Conservation (phyloP, 2,329 filamentous ascomycete genomes). For the Botryotinia convoluta region DNA sequence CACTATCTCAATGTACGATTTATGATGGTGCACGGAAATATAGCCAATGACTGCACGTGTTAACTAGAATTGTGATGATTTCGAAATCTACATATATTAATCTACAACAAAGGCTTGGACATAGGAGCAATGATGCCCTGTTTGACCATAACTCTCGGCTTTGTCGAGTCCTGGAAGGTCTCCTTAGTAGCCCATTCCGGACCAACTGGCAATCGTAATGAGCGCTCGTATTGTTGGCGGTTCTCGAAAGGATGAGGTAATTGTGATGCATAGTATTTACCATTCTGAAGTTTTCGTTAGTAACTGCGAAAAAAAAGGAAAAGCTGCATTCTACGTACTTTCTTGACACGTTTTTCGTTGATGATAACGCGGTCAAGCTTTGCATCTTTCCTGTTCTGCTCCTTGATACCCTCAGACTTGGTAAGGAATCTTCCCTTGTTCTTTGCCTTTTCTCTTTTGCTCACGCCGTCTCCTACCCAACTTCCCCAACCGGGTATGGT, state of each 20-base stretch:
- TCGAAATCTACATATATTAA: neutral
- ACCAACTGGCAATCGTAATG: constrained; percentile 80
- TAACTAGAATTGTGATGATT: neutral
- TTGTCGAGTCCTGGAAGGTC: constrained; percentile 84
- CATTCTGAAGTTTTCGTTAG: constrained; percentile 55
- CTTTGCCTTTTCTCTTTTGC: constrained; percentile 63
- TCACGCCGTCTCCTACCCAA: constrained; percentile 84
- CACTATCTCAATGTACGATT: neutral
- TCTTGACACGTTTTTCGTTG: constrained; percentile 85
- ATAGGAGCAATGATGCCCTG: constrained; percentile 87
- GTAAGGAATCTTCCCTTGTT: constrained; percentile 61
- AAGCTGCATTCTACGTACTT: constrained; percentile 52
- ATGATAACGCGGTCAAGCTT: constrained; percentile 85
- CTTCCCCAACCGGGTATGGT: constrained; percentile 92
- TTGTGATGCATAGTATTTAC: constrained; percentile 78
- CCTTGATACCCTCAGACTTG: constrained; percentile 70
- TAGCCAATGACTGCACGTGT: neutral
- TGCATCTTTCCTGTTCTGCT: constrained; percentile 74
- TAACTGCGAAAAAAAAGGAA: neutral
- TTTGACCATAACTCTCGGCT: constrained; percentile 86
- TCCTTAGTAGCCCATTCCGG: constrained; percentile 97
- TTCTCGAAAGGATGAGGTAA: constrained; percentile 91
- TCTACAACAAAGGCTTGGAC: constrained; percentile 61
- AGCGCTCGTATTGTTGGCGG: constrained; percentile 84
- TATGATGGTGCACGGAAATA: too few relatives aligned